These are phyloP conservation scores for Saccharomycopsis guyanensis DNA, from an alignment of 805 yeast species.

Conservation along the genomic window DNA sequence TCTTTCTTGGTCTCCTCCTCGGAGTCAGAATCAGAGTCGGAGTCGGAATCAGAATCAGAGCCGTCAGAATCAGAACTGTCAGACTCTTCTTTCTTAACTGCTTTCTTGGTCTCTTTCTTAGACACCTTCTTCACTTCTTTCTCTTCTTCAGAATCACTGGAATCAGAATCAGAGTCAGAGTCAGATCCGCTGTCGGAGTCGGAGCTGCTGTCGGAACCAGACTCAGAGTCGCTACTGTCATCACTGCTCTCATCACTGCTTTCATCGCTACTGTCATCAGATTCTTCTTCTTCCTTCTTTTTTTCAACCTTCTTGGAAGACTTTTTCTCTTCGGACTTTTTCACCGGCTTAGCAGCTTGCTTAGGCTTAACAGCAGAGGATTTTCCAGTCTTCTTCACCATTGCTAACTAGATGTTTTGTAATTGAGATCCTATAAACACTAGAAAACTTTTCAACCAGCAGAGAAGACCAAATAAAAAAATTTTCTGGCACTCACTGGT, in stretches of 20 bases:
- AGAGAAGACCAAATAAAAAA: conserved; percentile 5
- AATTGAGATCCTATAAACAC: background rate
- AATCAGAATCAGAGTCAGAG: conserved; percentile 27
- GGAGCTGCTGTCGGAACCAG: conserved; percentile 26
- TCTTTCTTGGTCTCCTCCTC: conserved; percentile 18
- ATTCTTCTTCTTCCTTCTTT: conserved; percentile 22
- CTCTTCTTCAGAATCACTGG: conserved; percentile 24
- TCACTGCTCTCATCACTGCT: too few species aligned
- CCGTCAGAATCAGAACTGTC: conserved; percentile 23
- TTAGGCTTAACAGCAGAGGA: conserved; percentile 6
- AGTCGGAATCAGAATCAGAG: conserved; percentile 27
- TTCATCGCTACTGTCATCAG: too few species aligned
- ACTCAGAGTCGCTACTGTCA: conserved; percentile 27
- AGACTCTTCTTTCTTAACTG: conserved; percentile 14
- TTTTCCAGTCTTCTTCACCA: conserved; percentile 17
- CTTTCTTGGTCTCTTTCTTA: conserved; percentile 10
- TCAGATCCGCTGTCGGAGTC: conserved; percentile 26
- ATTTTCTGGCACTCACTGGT: background rate
- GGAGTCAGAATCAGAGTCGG: conserved; percentile 27
- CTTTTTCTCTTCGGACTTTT: background rate
- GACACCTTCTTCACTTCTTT: conserved; percentile 17
- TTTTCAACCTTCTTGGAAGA: conserved; percentile 3
- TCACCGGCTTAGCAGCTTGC: conserved; percentile 7
- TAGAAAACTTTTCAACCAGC: background rate
- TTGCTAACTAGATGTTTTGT: background rate